Percentiles rank a stretch among this genome's conserved stretches.
These are phyloP conservation scores for Wickerhamiella brachini DNA, from an alignment of 805 yeast genomes.

Conservation along the genomic window DNA sequence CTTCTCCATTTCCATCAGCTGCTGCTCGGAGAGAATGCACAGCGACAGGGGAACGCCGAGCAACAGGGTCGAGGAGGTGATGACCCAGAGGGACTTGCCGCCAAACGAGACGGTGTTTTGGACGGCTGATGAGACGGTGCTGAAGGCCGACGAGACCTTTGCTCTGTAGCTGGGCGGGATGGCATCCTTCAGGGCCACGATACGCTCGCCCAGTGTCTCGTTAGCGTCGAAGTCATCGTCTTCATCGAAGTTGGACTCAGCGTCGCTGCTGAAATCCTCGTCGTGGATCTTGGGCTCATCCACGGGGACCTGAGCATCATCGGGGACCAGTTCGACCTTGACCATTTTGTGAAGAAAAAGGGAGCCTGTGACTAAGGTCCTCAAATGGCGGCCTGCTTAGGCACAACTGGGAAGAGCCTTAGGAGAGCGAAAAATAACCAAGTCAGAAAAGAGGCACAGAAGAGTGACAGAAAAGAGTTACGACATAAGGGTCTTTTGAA, in stretches of 20 bases:
- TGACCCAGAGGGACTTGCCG: conserved; percentile 72
- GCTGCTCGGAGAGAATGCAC: conserved; percentile 83
- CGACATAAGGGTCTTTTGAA: too few species aligned
- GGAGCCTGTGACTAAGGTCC: background rate
- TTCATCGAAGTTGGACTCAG: conserved; percentile 37
- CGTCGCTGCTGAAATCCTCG: conserved; percentile 35
- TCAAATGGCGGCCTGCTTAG: background rate
- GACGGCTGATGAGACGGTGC: conserved; percentile 25
- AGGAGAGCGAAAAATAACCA: too few species aligned
- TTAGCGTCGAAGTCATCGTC: conserved; percentile 59
- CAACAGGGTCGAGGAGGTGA: conserved; percentile 70
- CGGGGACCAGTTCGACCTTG: conserved; percentile 59
- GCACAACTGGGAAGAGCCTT: too few species aligned
- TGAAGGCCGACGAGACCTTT: conserved; percentile 25
- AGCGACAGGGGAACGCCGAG: conserved; percentile 88
- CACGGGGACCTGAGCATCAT: conserved; percentile 29
- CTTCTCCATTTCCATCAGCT: conserved; percentile 85
- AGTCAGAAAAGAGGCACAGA: too few species aligned
- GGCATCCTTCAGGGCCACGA: conserved; percentile 82
- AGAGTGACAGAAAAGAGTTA: too few species aligned
- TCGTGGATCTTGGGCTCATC: conserved; percentile 30
- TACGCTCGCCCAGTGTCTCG: conserved; percentile 78
- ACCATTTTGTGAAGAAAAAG: conserved; percentile 37
- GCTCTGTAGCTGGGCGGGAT: conserved; percentile 78
- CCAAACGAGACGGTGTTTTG: conserved; percentile 41